Evolutionary conservation across 2,329 filamentous ascomycete genomes (phyloP), one percentile per base, ranked within the genome.

Genomic region (Fusarium circinatum): DNA sequence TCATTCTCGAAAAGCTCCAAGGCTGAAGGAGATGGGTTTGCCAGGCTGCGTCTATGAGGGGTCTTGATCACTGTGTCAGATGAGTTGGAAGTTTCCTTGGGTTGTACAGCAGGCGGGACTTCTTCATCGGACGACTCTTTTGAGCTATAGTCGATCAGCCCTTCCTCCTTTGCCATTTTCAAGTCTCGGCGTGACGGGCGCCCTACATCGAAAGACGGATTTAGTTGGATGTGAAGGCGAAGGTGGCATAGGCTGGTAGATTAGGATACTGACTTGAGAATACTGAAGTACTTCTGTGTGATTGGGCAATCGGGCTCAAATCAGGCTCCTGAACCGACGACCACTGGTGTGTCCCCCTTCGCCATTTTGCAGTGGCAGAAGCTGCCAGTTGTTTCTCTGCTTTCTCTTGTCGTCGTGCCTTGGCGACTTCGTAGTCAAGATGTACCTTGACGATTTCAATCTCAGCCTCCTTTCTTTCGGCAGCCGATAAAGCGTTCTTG

Each of bases 221-320:
- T 78, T 41, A 78, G 69, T 56, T 36, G 24, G 22, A 22, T 32
- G 20, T 26, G 32, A 14, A 34, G 39, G n/a, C 36, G 39, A 66
- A 30, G 30, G 45, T 17, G 34, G 67, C 56, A 70, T 44, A 77
- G 42, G 26, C 28, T 22, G 42, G 26, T 30, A 47, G 45, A 51
- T 28, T n/a, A 10, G 24, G 36, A 20, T 74, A 70, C 79, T 79
- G 57, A 62, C 79, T 78, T 42, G 71, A 66, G 6, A 74, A 60
- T 5, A 70, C 68, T 28, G 78, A 78, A 41, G 32, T 47, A 38
- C 75, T 78, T 70, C 77, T 67, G 36, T 75, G 61, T 70, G 86
- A 87, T 76, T 87, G 84, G 26, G 83, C 79, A 58, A 88, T 87
- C 18, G 86, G 86, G 57, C 85, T 88, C 51, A 89, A 75, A 13